phyloP scores from a whole-genome alignment of 768 basidiomycete species.

The Lactifluus subvellereus region DNA sequence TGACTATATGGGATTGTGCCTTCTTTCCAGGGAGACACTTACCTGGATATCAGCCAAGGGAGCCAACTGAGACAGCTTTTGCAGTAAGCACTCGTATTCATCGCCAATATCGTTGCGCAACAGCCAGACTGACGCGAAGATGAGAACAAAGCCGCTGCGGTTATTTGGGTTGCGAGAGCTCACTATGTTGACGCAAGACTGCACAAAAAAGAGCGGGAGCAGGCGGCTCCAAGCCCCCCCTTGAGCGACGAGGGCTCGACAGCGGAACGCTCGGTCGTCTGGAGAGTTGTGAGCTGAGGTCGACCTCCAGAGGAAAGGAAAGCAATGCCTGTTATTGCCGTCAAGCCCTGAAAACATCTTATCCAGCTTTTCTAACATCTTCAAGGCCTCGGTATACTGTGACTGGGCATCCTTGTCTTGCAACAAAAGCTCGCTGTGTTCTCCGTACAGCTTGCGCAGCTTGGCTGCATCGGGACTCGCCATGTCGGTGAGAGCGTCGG shows the following conservation, averaged over 20 bases:
- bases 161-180: slow-evolving; percentile 28
- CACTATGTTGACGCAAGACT: slow-evolving; percentile 64
- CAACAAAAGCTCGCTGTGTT: slow-evolving; percentile 41
- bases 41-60: slow-evolving; percentile 56
- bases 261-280: slow-evolving; percentile 22
- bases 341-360: slow-evolving; percentile 49
- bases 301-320: slow-evolving; percentile 4
- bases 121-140: slow-evolving; percentile 50
- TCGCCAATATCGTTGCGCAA: slow-evolving; percentile 51
- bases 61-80: slow-evolving; percentile 52
- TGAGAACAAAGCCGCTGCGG: slow-evolving; percentile 6
- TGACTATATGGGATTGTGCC: not conserved
- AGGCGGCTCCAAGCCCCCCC: slow-evolving; percentile 40
- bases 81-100: slow-evolving; percentile 48
- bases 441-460: slow-evolving; percentile 49
- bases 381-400: slow-evolving; percentile 51
- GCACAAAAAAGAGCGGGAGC: slow-evolving; percentile 54
- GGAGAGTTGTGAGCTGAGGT: not conserved
- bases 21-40: slow-evolving; percentile 7
- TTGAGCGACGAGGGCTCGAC: slow-evolving; percentile 1
- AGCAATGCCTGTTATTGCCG: slow-evolving; percentile 39
- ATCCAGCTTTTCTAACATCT: slow-evolving; percentile 59
- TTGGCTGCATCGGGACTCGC: slow-evolving; percentile 55
- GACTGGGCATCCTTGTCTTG: slow-evolving; percentile 43
- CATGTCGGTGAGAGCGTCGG: slow-evolving; percentile 40